These are phyloP conservation scores for Middelhovenomyces tepae DNA, from an alignment of 805 yeast species.

Conservation along the genomic window DNA sequence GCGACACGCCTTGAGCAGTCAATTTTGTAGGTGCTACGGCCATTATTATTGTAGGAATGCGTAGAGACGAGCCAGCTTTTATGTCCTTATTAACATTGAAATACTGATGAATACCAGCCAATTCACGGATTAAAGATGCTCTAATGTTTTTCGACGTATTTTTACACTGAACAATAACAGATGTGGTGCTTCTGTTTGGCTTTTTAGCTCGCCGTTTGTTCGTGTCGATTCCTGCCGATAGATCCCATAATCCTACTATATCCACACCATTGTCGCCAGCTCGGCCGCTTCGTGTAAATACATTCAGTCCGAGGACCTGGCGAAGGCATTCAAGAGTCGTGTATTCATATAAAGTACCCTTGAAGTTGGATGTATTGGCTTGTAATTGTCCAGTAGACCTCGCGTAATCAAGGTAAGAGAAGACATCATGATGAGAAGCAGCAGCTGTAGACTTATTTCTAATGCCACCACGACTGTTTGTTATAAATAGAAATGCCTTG, in stretches of 20 bases:
- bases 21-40: no score
- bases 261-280: constrained; percentile 51
- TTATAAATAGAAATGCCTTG: not conserved
- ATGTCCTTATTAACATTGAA: no score
- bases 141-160: constrained; percentile 36
- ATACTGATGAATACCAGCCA: constrained; percentile 39
- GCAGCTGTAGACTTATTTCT: constrained; percentile 2
- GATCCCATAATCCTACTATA: constrained; percentile 44
- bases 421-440: constrained; percentile 27
- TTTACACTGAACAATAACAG: constrained; percentile 47
- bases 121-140: constrained; percentile 42
- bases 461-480: constrained; percentile 1
- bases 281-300: constrained; percentile 43
- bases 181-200: constrained; percentile 5
- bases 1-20: no score
- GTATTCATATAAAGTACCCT: constrained; percentile 50
- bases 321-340: constrained; percentile 34
- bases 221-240: constrained; percentile 13
- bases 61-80: no score
- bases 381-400: constrained; percentile 32
- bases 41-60: no score
- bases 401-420: constrained; percentile 29
- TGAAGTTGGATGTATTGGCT: constrained; percentile 41
- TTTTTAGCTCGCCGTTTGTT: no score
- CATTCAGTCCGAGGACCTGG: constrained; percentile 29